phyloP scores from a whole-genome alignment of 169 alveolate genomes.

The Eimeria acervulina region DNA sequence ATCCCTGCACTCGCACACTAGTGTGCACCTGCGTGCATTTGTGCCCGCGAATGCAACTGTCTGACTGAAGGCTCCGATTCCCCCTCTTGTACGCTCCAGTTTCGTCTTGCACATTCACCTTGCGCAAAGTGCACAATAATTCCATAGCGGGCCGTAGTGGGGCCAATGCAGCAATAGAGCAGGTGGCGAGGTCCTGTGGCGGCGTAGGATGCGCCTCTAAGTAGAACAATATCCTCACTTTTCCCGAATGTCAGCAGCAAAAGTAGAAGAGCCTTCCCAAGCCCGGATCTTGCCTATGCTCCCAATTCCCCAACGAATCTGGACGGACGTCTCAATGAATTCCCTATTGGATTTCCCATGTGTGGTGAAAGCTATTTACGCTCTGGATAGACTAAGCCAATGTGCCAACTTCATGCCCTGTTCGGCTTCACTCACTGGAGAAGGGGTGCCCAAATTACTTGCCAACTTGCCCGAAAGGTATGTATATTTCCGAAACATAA shows the following conservation, averaged over 20 bases:
- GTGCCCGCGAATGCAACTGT: too few species aligned
- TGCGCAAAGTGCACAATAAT: too few species aligned
- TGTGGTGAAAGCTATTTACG: background rate
- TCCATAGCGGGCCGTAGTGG: background rate
- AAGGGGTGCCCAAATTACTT: too few species aligned
- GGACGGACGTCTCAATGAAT: background rate
- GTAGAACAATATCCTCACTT: background rate
- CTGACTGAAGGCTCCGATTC: too few species aligned
- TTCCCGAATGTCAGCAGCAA: background rate
- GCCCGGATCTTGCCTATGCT: background rate
- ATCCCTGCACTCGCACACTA: too few species aligned
- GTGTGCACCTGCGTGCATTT: background rate
- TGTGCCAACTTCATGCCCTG: background rate
- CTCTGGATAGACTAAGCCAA: background rate
- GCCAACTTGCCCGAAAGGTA: too few species aligned
- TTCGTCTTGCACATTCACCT: too few species aligned
- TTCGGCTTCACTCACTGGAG: background rate
- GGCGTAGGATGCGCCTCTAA: background rate
- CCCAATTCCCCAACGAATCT: background rate
- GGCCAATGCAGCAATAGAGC: background rate
- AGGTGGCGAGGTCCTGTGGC: background rate
- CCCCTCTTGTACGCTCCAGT: too few species aligned
- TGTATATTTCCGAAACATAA: too few species aligned
- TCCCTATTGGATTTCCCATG: background rate
- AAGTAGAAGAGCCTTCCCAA: background rate